A percentile compares a stretch with the other conserved stretches of the same genome.
These are phyloP conservation scores for Penicillium simplicissimum DNA, from an alignment of 495 filamentous ascomycete genomes.

Conservation along the genomic window DNA sequence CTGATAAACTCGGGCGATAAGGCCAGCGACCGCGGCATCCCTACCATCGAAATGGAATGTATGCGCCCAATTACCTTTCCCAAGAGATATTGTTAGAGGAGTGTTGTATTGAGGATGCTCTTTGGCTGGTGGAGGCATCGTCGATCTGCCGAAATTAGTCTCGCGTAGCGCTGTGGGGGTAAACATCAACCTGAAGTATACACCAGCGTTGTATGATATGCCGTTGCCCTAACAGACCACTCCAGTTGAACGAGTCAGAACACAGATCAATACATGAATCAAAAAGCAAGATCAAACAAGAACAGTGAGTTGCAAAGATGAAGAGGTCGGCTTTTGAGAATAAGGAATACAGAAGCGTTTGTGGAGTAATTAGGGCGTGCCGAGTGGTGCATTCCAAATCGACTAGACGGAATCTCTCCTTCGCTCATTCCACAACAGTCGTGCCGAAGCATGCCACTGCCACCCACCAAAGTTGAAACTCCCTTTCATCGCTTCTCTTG, in stretches of 20 bases:
- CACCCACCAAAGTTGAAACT: not conserved
- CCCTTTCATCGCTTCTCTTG: slow-evolving; percentile 12
- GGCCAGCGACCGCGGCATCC: slow-evolving; percentile 4
- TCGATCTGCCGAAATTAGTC: slow-evolving; percentile 5
- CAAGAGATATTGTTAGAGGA: not conserved
- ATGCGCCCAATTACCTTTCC: slow-evolving; percentile 1
- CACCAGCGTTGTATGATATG: not conserved
- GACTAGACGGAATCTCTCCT: slow-evolving; percentile 11
- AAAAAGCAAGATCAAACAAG: not conserved
- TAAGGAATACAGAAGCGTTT: not conserved
- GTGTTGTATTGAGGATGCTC: not conserved
- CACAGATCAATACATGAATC: not conserved
- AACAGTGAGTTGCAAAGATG: not conserved
- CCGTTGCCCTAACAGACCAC: not conserved
- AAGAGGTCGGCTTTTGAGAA: not conserved
- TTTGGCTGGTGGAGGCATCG: not conserved
- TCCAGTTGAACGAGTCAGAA: not conserved
- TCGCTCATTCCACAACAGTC: slow-evolving; percentile 18
- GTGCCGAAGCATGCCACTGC: slow-evolving; percentile 22
- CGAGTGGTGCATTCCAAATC: slow-evolving; percentile 13
- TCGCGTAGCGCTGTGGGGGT: not conserved
- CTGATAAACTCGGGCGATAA: not conserved
- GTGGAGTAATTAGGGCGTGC: not conserved
- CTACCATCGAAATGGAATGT: slow-evolving; percentile 14
- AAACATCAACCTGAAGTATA: not conserved